Evolutionary conservation across 192 early-diverging fungal species (phyloP).

Genomic region (Coemansia sp.): DNA sequence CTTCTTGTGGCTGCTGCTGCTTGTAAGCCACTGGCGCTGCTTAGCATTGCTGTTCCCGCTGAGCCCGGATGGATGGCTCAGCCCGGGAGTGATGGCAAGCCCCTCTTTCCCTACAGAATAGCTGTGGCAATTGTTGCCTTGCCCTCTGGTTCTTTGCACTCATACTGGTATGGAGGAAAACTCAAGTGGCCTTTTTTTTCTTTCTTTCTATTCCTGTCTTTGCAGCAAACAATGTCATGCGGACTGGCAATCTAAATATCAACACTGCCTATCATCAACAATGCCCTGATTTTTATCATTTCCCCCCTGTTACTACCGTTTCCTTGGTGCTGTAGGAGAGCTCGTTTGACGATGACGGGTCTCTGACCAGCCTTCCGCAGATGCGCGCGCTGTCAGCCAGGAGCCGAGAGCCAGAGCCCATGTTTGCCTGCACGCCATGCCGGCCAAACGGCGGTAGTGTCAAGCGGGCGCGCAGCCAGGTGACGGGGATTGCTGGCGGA

Average conservation of each 20-base stretch:
- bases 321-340: slow-evolving; percentile 24
- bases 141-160: not conserved
- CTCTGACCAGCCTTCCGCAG: slow-evolving; percentile 29
- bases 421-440: slow-evolving; percentile 19
- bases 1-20: not conserved
- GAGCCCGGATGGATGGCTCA: too few species aligned
- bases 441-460: slow-evolving; percentile 10
- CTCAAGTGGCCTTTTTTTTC: too few species aligned
- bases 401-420: not conserved
- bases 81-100: too few species aligned
- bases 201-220: not conserved
- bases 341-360: slow-evolving; percentile 41
- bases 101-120: too few species aligned
- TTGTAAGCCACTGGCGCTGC: not conserved
- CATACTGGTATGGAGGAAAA: not conserved
- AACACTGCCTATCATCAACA: not conserved
- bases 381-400: slow-evolving; percentile 15
- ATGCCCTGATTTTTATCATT: not conserved
- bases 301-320: not conserved
- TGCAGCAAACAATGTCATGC: not conserved
- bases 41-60: too few species aligned
- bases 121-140: slow-evolving; percentile 1
- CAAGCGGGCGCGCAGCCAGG: slow-evolving; percentile 39
- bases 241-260: not conserved
- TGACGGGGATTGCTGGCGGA: slow-evolving; percentile 6